These are phyloP conservation scores for Aspergillus sp. DNA, from an alignment of 2,329 filamentous ascomycete species.

Conservation along the genomic window DNA sequence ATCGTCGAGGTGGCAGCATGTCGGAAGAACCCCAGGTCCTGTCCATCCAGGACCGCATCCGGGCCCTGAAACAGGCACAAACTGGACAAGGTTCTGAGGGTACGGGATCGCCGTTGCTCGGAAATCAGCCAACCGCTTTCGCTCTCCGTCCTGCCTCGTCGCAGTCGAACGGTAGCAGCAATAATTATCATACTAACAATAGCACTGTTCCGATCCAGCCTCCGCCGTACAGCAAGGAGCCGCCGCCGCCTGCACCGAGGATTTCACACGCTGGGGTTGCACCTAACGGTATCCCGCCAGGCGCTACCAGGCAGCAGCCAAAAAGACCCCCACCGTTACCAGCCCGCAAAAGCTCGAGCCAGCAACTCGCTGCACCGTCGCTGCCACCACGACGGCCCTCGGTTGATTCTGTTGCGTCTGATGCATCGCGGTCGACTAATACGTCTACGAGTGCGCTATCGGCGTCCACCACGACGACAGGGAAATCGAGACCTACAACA, in stretches of 20 bases:
- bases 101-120: slow-evolving; percentile 27
- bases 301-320: slow-evolving; percentile 24
- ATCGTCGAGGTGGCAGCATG: slow-evolving; percentile 25
- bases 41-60: slow-evolving; percentile 49
- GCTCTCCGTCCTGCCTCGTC: slow-evolving; percentile 28
- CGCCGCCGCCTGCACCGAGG: neutral
- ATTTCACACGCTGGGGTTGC: slow-evolving; percentile 20
- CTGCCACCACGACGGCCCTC: slow-evolving; percentile 51
- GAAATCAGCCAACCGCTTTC: slow-evolving; percentile 22
- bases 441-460: slow-evolving; percentile 29
- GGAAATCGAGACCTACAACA: slow-evolving; percentile 35
- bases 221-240: neutral
- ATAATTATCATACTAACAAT: too few relatives aligned
- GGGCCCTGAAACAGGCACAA: slow-evolving; percentile 46
- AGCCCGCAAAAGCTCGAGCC: slow-evolving; percentile 41
- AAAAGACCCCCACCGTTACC: slow-evolving; percentile 48
- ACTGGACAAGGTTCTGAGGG: slow-evolving; percentile 35
- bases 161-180: slow-evolving; percentile 8
- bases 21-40: slow-evolving; percentile 43
- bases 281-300: slow-evolving; percentile 20
- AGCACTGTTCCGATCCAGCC: neutral
- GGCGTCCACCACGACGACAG: slow-evolving; percentile 22
- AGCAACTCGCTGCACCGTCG: slow-evolving; percentile 39
- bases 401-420: slow-evolving; percentile 54
- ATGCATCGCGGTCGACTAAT: slow-evolving; percentile 49